Base-by-base conservation (phyloP, 352 stramenopile genomes). In the Pythium brachiatum region DNA sequence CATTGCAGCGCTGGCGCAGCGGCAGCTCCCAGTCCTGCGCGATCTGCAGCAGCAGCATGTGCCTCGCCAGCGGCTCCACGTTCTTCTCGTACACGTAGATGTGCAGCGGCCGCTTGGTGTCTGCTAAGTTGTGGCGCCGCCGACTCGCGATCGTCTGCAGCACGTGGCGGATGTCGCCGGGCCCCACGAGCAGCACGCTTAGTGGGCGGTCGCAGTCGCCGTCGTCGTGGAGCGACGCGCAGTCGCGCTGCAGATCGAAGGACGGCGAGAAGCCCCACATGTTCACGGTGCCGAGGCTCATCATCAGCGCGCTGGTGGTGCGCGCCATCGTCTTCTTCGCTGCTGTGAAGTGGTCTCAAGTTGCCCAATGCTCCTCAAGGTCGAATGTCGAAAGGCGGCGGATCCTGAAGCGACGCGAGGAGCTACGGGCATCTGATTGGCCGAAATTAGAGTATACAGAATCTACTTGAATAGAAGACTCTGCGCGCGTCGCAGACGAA, bases 51-150 rank as follows among this genome's bases (percentile, higher is more conserved):
- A 98, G 64, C 36, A 98, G 63, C 39, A 98, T 73, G 64, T 97
- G 80, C 4, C 93, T 78, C 18, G 94, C 86, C 3, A 98, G 72
- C 56, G 83, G 69, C 74, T 98, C 94, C 38, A 89, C 75, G 15
- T 81, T 70, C 36, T 78, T 84, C 41, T 98, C 94, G 29, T 85
- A 86, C 18, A 98, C 54, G 70, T 97, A 98, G 38, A 98, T 88
- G 48, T 97, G 75, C 41, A 91, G 46, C 3, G 79, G 78, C 26
- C 81, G 68, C 15, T 57, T 53, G 55, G 47, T 21, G 54, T 65
- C 36, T 51, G 39, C 13, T 66, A 63, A 64, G 54, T 27, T 57
- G 56, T 78, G 68, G 36, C 70, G 84, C 20, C 61, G 72, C 6
- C 79, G 78, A 55, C 64, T 69, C 29, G 81, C 70, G 47, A 92